These are phyloP conservation scores for Xerocomus potaroensis DNA, from an alignment of 768 basidiomycete species.

Conservation along the genomic window DNA sequence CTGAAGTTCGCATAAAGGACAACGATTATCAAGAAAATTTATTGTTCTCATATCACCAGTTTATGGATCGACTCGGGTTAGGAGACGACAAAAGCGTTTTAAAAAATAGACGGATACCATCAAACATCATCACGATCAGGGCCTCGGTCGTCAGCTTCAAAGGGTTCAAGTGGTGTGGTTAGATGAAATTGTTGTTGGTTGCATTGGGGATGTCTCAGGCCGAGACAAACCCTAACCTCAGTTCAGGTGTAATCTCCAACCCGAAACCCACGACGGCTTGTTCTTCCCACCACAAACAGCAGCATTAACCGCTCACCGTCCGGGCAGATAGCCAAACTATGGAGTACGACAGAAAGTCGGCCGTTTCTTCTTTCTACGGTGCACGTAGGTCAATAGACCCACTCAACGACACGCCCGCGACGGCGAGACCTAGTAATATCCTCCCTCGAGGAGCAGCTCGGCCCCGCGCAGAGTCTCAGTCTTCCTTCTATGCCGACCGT, in stretches of 20 bases:
- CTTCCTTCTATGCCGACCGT: conserved; percentile 56
- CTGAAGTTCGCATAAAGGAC: too few relatives aligned
- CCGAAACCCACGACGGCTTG: background rate
- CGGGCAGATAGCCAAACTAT: conserved; percentile 35
- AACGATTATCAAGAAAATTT: too few relatives aligned
- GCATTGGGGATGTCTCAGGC: background rate
- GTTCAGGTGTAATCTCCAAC: background rate
- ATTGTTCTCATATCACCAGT: too few relatives aligned
- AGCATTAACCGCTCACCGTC: too few relatives aligned
- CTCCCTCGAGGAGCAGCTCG: conserved; percentile 34
- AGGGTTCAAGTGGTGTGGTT: too few relatives aligned
- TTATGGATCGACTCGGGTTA: too few relatives aligned
- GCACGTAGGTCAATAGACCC: conserved; percentile 58
- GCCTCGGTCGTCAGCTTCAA: too few relatives aligned
- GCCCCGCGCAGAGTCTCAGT: conserved; percentile 62
- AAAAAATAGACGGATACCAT: too few relatives aligned
- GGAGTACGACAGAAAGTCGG: conserved; percentile 77
- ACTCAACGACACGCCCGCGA: conserved; percentile 45
- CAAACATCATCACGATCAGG: too few relatives aligned
- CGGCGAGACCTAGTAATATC: conserved; percentile 16
- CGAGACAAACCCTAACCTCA: conserved; percentile 26
- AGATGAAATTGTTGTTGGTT: too few relatives aligned
- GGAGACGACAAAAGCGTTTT: too few relatives aligned
- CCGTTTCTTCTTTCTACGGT: conserved; percentile 77
- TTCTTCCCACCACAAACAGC: conserved; percentile 13